phyloP scores from a whole-genome alignment of 2,329 filamentous ascomycete species.

The Calonectria pauciramosa region DNA sequence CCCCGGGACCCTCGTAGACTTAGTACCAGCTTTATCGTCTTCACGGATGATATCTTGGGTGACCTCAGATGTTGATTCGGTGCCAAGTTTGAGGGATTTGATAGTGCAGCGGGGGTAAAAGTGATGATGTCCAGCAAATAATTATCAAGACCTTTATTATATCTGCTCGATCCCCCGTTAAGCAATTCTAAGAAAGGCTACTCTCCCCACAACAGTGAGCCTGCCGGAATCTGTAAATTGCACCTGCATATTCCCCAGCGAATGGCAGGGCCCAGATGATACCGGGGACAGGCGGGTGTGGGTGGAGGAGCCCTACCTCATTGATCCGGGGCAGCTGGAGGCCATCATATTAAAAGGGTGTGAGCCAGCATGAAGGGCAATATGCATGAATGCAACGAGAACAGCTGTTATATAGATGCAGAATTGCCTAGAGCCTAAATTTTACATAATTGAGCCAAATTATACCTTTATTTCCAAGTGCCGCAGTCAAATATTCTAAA shows the following conservation, averaged over 20 bases:
- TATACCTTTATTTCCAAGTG: background rate
- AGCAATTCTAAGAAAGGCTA: background rate
- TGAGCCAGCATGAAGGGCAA: background rate
- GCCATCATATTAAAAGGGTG: background rate
- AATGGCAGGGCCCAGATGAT: background rate
- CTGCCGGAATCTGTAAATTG: background rate
- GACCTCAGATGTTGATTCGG: background rate
- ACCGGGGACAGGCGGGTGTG: background rate
- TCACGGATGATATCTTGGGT: background rate
- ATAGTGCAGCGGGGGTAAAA: background rate
- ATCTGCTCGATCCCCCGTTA: background rate
- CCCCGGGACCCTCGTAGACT: background rate
- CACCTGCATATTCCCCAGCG: background rate
- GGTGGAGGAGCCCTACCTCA: background rate
- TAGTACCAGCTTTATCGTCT: background rate
- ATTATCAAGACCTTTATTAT: background rate
- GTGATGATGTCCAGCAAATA: background rate
- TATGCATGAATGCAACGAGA: background rate
- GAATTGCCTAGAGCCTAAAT: background rate
- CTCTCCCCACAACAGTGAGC: background rate
- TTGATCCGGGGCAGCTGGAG: background rate
- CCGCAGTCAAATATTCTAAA: background rate
- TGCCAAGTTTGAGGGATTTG: background rate
- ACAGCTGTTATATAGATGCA: fast-evolving
- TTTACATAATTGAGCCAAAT: background rate